Evolutionary conservation across 495 filamentous ascomycete genomes (phyloP), one percentile per base, ranked within the genome.

Genomic region (Recurvomyces mirabilis): DNA sequence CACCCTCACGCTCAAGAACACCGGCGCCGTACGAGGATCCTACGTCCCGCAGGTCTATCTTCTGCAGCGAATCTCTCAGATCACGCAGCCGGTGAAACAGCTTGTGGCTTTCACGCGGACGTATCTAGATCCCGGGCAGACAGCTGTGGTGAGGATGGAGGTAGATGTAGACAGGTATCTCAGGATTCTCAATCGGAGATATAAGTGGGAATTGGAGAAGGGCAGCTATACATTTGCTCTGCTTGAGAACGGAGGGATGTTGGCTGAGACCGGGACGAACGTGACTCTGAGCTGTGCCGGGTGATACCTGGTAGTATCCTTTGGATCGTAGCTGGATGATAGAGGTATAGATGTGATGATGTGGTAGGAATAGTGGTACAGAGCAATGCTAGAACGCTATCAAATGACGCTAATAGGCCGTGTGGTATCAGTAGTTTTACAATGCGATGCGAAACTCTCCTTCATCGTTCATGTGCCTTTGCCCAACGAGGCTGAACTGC

Each of bases 41-140:
- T 65, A 65, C 34, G 57, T 66, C 2, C 55, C 59, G 4, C 64
- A 68, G 47, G 52, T 67, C 12, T 69, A 69, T 46, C 38, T 57
- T 0, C 47, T 68, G 2, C 53, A 55, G 7, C 61, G 65, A 7
- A 52, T 67, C 5, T 60, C 61, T 1, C 62, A 60, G 0, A 60
- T 67, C 24, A 55, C 58, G 17, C 65, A 65, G 28, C 65, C 64
- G 0, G 56, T 67, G 4, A 64, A 51, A 31, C 66, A 69, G 41
- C 60, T 69, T 15, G 56, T 65, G 5, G 60, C 62, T 12, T 66
- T 69, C 31, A 38, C 58, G 24, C 57, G 59, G 4, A 51, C 62
- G 6, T 60, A 65, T 19, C 48, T 68, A 32, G 30, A 51, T 9
- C 41, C 58, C 6, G 61, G 62, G 3, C 40, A 62, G 37, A 48